Percentiles rank a stretch among this genome's conserved stretches.
Conservation (phyloP, 768 basidiomycete species). For the Ramaria sp. region DNA sequence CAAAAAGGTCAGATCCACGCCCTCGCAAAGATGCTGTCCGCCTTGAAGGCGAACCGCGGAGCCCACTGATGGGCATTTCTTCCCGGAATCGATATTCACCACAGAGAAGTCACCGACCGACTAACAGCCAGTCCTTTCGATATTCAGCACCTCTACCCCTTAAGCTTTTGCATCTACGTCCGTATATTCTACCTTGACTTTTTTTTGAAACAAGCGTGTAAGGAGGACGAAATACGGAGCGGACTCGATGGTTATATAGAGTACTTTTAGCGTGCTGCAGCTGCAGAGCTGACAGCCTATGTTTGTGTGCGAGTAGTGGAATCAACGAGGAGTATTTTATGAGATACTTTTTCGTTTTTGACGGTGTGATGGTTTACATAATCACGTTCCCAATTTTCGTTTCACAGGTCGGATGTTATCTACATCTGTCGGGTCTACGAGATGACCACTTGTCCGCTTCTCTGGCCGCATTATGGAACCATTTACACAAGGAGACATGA, state of each 20-base stretch:
- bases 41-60: constrained; percentile 25
- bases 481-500: constrained; percentile 13
- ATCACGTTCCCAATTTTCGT: constrained; percentile 53
- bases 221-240: background rate
- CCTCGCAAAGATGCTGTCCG: constrained; percentile 85
- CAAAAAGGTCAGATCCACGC: constrained; percentile 86
- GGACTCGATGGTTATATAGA: background rate
- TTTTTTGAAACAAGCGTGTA: background rate
- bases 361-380: constrained; percentile 40
- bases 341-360: background rate
- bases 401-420: constrained; percentile 27
- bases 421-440: background rate
- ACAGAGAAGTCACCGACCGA: background rate
- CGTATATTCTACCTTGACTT: too few species aligned
- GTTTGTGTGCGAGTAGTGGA: background rate
- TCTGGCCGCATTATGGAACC: background rate
- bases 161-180: background rate
- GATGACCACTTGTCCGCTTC: constrained; percentile 3
- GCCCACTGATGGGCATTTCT: constrained; percentile 1
- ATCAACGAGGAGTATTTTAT: background rate
- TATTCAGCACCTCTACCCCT: background rate
- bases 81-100: too few species aligned
- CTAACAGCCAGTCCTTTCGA: background rate
- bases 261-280: background rate
- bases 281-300: background rate